Percentiles rank a stretch among this genome's conserved stretches.
Evolutionary conservation across 148 eudicot genomes (phyloP).

Genomic region (Silene latifolia): DNA sequence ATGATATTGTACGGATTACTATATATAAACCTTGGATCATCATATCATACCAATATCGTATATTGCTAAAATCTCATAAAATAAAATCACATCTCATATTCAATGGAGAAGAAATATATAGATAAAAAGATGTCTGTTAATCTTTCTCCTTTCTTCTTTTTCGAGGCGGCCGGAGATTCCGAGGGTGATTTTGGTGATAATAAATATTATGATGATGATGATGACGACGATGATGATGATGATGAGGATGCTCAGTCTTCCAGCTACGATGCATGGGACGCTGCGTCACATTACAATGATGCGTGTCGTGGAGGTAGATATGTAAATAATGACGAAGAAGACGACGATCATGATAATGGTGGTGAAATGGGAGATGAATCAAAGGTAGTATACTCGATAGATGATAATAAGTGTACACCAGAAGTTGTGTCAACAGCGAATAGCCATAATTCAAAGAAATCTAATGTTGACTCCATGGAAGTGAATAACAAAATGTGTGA

Average conservation of each 20-base stretch:
- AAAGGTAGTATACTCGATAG: conserved; percentile 5
- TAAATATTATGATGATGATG: conserved; percentile 12
- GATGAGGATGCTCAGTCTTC: conserved; percentile 70
- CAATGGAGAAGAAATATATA: neutral
- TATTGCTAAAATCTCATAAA: too few species aligned
- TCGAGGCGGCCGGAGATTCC: conserved; percentile 72
- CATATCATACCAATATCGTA: too few species aligned
- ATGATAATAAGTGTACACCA: conserved; percentile 11
- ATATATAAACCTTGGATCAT: too few species aligned
- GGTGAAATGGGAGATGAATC: conserved; percentile 1
- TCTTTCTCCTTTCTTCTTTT: conserved; percentile 43
- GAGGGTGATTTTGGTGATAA: conserved; percentile 45
- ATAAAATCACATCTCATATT: too few species aligned
- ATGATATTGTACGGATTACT: too few species aligned
- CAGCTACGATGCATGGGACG: conserved; percentile 41
- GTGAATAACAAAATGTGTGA: conserved; percentile 37
- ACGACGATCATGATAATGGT: conserved; percentile 17
- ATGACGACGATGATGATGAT: conserved; percentile 8
- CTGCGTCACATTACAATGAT: neutral
- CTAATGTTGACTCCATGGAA: conserved; percentile 29
- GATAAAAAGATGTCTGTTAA: conserved; percentile 32
- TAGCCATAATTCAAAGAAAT: conserved; percentile 25
- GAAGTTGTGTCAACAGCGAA: conserved; percentile 36
- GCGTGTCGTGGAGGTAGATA: conserved; percentile 6
- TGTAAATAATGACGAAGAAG: neutral